Evolutionary conservation across 1,284 basidiomycete species (phyloP).

Genomic region (Leccinum variabile): DNA sequence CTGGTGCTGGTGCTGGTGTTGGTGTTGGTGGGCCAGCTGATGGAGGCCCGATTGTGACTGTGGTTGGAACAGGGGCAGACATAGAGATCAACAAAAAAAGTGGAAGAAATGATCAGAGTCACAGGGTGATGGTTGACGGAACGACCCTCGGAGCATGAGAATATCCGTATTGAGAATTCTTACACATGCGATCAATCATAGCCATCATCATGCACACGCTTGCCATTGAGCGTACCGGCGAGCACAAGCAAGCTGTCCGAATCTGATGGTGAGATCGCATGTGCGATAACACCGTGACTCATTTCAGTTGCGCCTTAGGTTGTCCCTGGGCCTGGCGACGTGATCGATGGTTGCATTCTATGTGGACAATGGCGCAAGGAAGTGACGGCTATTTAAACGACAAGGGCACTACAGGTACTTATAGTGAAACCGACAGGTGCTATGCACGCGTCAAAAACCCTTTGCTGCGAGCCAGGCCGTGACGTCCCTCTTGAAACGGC

Average conservation of each 20-base stretch:
- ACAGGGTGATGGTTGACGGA: conserved; percentile 7
- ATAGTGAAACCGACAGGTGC: conserved; percentile 12
- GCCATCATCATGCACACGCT: background rate
- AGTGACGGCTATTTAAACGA: conserved; percentile 23
- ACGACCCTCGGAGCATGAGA: conserved; percentile 1
- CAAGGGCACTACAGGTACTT: conserved; percentile 14
- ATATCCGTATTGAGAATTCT: conserved; percentile 3
- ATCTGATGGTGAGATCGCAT: background rate
- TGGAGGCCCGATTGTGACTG: background rate
- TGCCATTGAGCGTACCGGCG: background rate
- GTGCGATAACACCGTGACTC: background rate
- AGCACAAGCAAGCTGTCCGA: background rate
- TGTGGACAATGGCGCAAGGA: background rate
- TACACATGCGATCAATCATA: background rate
- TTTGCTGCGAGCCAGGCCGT: conserved; percentile 55
- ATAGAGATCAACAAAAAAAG: conserved; percentile 10
- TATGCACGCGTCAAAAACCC: conserved; percentile 48
- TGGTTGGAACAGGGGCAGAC: conserved; percentile 17
- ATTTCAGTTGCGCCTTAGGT: background rate
- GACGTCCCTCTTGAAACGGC: conserved; percentile 58
- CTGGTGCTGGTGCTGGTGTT: background rate
- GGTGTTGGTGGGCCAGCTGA: background rate
- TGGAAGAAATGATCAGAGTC: background rate
- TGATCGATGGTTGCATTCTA: conserved; percentile 1
- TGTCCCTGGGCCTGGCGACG: conserved; percentile 10